These are phyloP conservation scores for Sporothrix luriei DNA, from an alignment of 2,329 filamentous ascomycete genomes.

Conservation along the genomic window DNA sequence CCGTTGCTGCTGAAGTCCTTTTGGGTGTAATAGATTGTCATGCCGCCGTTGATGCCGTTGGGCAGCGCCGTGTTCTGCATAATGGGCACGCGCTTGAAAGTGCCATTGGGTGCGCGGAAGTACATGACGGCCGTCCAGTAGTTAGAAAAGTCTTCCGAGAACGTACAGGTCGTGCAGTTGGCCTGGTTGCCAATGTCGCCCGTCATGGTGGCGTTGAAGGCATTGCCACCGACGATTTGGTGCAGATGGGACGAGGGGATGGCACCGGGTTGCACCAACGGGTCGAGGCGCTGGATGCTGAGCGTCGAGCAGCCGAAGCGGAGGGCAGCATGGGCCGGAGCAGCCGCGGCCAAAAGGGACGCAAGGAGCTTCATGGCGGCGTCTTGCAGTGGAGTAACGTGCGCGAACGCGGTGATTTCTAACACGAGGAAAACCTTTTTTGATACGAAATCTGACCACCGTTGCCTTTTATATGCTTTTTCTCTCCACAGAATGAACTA, in stretches of 20 bases:
- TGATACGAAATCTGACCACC: too few species aligned
- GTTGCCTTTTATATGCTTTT: neutral
- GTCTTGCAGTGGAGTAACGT: neutral
- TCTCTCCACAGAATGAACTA: neutral
- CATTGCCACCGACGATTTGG: conserved; percentile 47
- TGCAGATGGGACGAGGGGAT: conserved; percentile 47
- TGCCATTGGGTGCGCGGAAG: conserved; percentile 39
- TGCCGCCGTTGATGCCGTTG: conserved; percentile 29
- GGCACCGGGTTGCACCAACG: conserved; percentile 51
- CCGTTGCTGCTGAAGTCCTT: conserved; percentile 43
- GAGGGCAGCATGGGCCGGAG: conserved; percentile 34
- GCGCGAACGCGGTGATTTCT: too few species aligned
- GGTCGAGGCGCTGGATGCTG: conserved; percentile 52
- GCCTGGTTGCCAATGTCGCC: conserved; percentile 31
- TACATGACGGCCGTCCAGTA: conserved; percentile 43
- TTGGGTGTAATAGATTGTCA: conserved; percentile 48
- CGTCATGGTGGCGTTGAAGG: conserved; percentile 46
- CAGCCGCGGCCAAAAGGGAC: neutral
- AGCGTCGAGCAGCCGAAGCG: conserved; percentile 53
- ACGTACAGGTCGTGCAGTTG: conserved; percentile 41
- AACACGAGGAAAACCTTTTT: too few species aligned
- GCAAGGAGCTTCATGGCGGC: conserved; percentile 6
- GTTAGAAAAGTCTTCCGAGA: conserved; percentile 44
- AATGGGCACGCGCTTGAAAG: conserved; percentile 38
- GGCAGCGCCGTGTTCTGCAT: conserved; percentile 28